These are phyloP conservation scores for Neoboletus brunneissimus DNA, from an alignment of 768 basidiomycete species.

Conservation along the genomic window DNA sequence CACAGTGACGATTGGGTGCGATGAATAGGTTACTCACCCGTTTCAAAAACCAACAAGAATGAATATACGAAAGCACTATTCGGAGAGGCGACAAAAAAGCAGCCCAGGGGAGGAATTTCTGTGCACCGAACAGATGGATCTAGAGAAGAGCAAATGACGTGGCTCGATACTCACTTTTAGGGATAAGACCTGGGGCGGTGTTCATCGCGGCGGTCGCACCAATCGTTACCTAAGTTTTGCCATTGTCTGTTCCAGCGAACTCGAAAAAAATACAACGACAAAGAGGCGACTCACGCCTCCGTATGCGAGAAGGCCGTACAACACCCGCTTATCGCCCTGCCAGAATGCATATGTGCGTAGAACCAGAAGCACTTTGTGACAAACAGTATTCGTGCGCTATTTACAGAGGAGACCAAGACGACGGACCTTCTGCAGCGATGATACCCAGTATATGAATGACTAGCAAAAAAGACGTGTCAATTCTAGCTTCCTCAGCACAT, in stretches of 20 bases:
- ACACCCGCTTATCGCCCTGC: too few species aligned
- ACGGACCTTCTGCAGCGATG: too few species aligned
- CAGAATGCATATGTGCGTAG: too few species aligned
- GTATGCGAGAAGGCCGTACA: too few species aligned
- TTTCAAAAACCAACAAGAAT: constrained; percentile 11
- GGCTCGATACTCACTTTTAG: background rate
- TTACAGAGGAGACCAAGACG: background rate
- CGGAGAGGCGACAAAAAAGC: background rate
- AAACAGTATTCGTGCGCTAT: background rate
- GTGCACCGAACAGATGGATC: too few species aligned
- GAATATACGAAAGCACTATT: constrained; percentile 7
- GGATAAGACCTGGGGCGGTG: constrained; percentile 3
- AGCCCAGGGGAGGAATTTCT: too few species aligned
- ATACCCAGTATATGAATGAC: too few species aligned
- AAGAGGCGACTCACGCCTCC: constrained; percentile 4
- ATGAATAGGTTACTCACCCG: background rate
- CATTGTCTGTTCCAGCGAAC: background rate
- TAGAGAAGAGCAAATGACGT: too few species aligned
- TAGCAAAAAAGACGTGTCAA: background rate
- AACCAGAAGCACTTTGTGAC: too few species aligned
- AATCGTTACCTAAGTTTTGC: constrained; percentile 3
- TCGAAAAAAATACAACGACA: background rate
- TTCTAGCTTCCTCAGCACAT: background rate
- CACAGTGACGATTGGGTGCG: background rate
- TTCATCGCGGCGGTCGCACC: constrained; percentile 2